Evolutionary conservation across 2,329 filamentous ascomycete genomes (phyloP).

Genomic region (Colletotrichum brevisporum): DNA sequence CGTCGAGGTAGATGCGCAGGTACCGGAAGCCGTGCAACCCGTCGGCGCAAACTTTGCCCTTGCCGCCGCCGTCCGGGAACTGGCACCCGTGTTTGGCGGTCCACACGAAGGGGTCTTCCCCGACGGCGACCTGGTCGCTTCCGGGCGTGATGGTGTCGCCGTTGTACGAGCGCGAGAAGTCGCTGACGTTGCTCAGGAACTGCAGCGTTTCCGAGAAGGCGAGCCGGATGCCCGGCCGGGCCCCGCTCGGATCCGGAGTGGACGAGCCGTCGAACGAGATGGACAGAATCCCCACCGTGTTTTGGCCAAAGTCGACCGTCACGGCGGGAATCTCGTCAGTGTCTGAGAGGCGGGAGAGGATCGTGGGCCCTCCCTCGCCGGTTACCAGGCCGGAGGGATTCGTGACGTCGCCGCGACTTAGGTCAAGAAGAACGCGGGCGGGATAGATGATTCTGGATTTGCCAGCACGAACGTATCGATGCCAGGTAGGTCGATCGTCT

Average conservation of each 20-base stretch:
- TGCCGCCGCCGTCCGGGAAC: conserved; percentile 41
- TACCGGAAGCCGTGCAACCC: conserved; percentile 69
- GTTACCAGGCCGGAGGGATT: conserved; percentile 53
- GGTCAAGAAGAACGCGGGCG: conserved; percentile 47
- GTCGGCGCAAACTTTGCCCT: conserved; percentile 62
- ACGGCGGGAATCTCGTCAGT: conserved; percentile 51
- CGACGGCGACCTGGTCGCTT: conserved; percentile 65
- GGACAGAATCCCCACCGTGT: conserved; percentile 59
- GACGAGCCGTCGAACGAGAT: conserved; percentile 58
- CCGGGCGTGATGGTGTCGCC: conserved; percentile 56
- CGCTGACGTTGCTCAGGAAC: conserved; percentile 59
- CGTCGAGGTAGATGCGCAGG: conserved; percentile 62
- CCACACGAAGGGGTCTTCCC: conserved; percentile 59
- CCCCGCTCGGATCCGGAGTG: conserved; percentile 40
- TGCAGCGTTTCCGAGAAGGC: conserved; percentile 65
- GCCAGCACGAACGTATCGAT: conserved; percentile 56
- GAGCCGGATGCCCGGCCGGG: conserved; percentile 58
- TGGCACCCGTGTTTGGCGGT: conserved; percentile 60
- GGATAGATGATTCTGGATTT: conserved; percentile 50
- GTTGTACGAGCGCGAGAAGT: conserved; percentile 65
- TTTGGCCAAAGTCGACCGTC: conserved; percentile 65
- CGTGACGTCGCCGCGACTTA: conserved; percentile 54
- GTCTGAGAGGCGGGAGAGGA: conserved; percentile 47
- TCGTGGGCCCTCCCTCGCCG: conserved; percentile 46
- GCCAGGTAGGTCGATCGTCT: conserved; percentile 49